Percentiles rank a stretch among this genome's conserved stretches.
phyloP scores from a whole-genome alignment of 495 filamentous ascomycete species.

The Aspergillus nanangensis region DNA sequence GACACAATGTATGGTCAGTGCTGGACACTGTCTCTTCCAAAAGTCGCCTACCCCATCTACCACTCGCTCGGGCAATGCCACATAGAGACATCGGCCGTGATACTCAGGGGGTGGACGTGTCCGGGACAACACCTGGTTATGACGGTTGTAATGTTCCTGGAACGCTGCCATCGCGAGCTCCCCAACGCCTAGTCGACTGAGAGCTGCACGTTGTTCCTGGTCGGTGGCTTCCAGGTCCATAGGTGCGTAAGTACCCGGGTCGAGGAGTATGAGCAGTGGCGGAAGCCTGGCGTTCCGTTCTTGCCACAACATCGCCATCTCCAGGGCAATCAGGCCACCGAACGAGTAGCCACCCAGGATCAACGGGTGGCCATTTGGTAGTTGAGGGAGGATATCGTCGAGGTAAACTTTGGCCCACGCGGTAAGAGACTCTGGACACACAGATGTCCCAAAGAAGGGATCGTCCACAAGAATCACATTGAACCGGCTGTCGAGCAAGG shows the following conservation, averaged over 20 bases:
- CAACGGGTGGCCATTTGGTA: neutral
- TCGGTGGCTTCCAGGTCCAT: neutral
- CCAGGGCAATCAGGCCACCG: constrained; percentile 1
- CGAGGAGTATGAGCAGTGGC: neutral
- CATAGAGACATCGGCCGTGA: constrained; percentile 1
- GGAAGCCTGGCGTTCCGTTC: neutral
- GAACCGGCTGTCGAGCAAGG: neutral
- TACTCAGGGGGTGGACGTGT: neutral
- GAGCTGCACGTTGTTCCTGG: neutral
- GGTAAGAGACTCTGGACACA: neutral
- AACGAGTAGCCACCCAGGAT: constrained; percentile 3
- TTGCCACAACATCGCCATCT: constrained; percentile 2
- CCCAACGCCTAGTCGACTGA: neutral
- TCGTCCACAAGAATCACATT: constrained; percentile 3
- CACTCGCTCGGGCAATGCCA: neutral
- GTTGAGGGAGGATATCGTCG: neutral
- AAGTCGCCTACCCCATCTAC: neutral
- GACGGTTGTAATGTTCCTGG: neutral
- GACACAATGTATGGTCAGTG: neutral
- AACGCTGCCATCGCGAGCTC: neutral
- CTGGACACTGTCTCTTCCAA: neutral
- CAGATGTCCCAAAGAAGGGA: neutral
- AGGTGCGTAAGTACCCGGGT: neutral
- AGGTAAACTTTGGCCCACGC: constrained; percentile 3
- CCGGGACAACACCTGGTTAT: neutral